A percentile compares a stretch with the other conserved stretches of the same genome.
Conservation (phyloP, 192 early-diverging fungal genomes). For the Backusella parvicylindrica region DNA sequence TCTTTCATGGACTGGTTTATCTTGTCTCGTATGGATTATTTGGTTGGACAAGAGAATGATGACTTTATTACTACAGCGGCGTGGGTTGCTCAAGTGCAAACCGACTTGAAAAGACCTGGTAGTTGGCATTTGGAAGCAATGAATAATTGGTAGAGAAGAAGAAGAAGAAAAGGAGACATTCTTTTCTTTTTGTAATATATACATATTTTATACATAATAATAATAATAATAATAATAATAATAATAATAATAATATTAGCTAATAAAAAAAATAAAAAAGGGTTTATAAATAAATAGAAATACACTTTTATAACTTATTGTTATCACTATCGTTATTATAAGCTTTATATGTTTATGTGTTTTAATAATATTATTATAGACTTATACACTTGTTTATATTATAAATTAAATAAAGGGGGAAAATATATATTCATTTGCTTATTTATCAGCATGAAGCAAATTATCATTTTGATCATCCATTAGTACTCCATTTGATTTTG, state of each 20-base stretch:
- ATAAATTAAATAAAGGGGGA: background rate
- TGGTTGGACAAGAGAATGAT: slow-evolving; percentile 17
- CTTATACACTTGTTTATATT: background rate
- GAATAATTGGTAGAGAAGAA: background rate
- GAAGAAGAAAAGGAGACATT: background rate
- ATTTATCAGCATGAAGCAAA: background rate
- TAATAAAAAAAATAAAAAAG: background rate
- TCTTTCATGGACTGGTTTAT: slow-evolving; percentile 34
- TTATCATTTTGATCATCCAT: background rate
- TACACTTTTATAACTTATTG: background rate
- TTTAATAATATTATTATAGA: background rate
- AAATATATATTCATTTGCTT: background rate
- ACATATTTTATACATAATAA: background rate
- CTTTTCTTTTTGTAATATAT: background rate
- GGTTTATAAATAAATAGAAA: background rate
- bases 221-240: background rate
- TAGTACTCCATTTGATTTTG: background rate
- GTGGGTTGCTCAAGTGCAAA: slow-evolving; percentile 32
- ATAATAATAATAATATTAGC: background rate
- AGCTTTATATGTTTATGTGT: background rate
- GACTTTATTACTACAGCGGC: slow-evolving; percentile 21
- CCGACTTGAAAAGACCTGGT: background rate
- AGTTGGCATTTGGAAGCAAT: background rate
- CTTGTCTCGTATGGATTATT: slow-evolving; percentile 29
- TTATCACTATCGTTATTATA: background rate